Base-by-base conservation (phyloP, 495 filamentous ascomycete genomes). In the Penicillium angulare region DNA sequence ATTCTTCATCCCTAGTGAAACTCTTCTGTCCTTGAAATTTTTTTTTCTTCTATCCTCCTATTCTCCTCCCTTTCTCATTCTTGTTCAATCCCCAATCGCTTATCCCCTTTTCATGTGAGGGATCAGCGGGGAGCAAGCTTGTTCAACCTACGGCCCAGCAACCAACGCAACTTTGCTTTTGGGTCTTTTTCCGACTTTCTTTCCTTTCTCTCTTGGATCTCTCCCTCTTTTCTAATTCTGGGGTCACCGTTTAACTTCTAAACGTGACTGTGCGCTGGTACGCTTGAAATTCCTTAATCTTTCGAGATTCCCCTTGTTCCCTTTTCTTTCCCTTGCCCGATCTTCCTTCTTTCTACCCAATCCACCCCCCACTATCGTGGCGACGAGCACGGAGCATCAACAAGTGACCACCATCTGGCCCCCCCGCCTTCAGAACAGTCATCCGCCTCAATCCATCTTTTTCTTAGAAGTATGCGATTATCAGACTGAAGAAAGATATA, bases 391-490 rank as follows among this genome's bases (percentile, higher is more conserved):
- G 45, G 41, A 52, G 26, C 43, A 50, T 44, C 56, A 49, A 39
- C 40, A 46, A 48, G 46, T 44, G 40, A 47, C 53, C 46, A 44
- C 20, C 29, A 21, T 23, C 13, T 33, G 16, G 12, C 45, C 47
- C 26, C 47, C 29, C 53, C 49, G 38, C 39, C n/a, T n/a, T n/a
- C 18, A 46, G 46, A 52, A 36, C 47, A 48, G 35, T 53, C 52
- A 53, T 39, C 46, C 45, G 27, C 34, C 43, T 44, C 47, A n/a
- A 46, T 57, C 56, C 53, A 52, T 59, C 43, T 53, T 62, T n/a
- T n/a, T n/a, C n/a, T 41, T 51, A 47, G 59, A 63, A 69, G 57
- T 53, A 72, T 74, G 71, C 64, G 56, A 61, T 61, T 63, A 58
- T 62, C 60, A 53, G 63, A 50, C 53, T 68, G 66, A 65, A 47